A percentile compares a stretch with the other conserved stretches of the same genome.
These are phyloP conservation scores for Xylaria castorea DNA, from an alignment of 495 filamentous ascomycete species.

Conservation along the genomic window DNA sequence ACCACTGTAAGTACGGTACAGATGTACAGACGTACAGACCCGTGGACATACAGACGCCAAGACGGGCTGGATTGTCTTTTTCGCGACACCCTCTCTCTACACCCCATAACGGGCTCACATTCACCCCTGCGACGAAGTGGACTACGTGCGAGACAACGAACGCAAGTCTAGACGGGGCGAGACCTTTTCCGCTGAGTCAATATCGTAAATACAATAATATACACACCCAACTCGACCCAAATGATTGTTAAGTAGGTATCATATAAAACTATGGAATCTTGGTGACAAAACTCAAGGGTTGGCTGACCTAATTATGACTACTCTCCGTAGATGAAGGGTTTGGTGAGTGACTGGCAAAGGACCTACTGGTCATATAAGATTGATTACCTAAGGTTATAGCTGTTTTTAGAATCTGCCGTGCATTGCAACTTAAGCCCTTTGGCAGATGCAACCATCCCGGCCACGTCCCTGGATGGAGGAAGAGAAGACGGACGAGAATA, in stretches of 20 bases:
- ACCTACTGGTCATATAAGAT: not conserved
- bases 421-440: not conserved
- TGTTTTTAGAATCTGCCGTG: conserved; percentile 23
- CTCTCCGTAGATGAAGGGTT: not conserved
- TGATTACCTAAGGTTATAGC: not conserved
- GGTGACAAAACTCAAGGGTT: not conserved
- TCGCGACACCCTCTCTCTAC: conserved; percentile 2
- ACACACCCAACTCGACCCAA: not conserved
- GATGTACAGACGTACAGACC: too few relatives aligned
- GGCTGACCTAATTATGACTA: not conserved
- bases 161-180: conserved; percentile 25
- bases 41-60: conserved; percentile 2
- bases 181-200: conserved; percentile 23
- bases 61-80: conserved; percentile 18
- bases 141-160: not conserved
- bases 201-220: not conserved
- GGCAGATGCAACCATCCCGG: not conserved
- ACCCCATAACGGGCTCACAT: not conserved
- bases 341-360: not conserved
- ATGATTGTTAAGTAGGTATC: not conserved
- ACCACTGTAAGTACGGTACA: conserved; percentile 2
- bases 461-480: not conserved
- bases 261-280: not conserved
- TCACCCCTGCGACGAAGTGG: not conserved
- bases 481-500: not conserved